These are phyloP conservation scores for Chrysochromulina tobinii DNA, from an alignment of 78 protist species.

Conservation along the genomic window DNA sequence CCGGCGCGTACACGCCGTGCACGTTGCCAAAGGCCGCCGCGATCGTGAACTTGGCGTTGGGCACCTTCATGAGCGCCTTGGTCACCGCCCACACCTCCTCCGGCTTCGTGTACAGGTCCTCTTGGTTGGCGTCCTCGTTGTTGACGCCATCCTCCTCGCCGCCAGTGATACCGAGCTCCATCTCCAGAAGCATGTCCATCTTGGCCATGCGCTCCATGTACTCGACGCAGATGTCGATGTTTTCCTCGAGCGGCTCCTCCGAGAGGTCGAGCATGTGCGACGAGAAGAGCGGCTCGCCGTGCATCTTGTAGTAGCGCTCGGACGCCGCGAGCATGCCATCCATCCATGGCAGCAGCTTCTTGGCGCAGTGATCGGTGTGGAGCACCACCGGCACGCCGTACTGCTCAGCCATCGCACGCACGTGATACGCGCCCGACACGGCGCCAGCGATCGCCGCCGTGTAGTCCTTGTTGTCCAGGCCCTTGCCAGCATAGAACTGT, in stretches of 20 bases:
- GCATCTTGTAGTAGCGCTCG: constrained; percentile 33
- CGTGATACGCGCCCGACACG: constrained; percentile 70
- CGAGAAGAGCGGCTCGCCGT: constrained; percentile 75
- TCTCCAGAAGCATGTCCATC: constrained; percentile 55
- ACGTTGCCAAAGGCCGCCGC: constrained; percentile 77
- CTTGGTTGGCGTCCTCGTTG: constrained; percentile 51
- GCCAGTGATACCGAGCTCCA: constrained; percentile 78
- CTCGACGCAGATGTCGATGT: constrained; percentile 44
- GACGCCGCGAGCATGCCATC: constrained; percentile 61
- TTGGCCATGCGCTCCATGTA: constrained; percentile 53
- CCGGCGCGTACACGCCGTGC: constrained; percentile 75
- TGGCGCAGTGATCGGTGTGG: constrained; percentile 80
- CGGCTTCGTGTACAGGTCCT: constrained; percentile 56
- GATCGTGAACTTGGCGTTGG: constrained; percentile 29
- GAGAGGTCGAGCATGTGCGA: constrained; percentile 79
- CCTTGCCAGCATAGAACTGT: constrained; percentile 71
- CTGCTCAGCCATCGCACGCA: constrained; percentile 71
- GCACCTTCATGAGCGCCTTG: constrained; percentile 17
- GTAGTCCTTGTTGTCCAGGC: constrained; percentile 21
- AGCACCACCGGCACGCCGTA: constrained; percentile 46
- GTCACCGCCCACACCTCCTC: constrained; percentile 66
- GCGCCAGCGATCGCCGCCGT: constrained; percentile 69
- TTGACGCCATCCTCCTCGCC: constrained; percentile 80
- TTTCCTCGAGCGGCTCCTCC: constrained; percentile 61
- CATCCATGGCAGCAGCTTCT: constrained; percentile 77